Base-by-base conservation (phyloP, 257 asterid species). In the Asclepias syriaca region DNA sequence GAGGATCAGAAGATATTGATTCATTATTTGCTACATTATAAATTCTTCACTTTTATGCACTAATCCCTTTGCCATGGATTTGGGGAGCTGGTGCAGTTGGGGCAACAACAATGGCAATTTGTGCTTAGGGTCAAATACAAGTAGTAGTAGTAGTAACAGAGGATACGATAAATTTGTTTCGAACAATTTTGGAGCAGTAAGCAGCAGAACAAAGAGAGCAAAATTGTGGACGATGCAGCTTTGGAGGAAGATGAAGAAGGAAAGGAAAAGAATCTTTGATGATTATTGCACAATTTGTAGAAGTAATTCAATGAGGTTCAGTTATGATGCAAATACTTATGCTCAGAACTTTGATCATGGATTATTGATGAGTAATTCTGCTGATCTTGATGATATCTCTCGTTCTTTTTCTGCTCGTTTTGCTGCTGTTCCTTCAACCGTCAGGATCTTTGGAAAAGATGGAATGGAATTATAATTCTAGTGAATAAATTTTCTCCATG, bases 191-290 rank as follows among this genome's bases (percentile, higher is more conserved):
- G 79, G 72, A 2, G 73, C 67, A 5, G 21, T 7, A 29, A n/a
- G n/a, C 22, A 78, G 54, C 27, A 76, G 79, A 74, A 81, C 95
- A 9, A 83, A 80, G 72, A 88, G 96, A 94, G 8, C 22, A 3
- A n/a, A 6, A 16, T 16, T 43, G 11, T 43, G 48, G 48, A 82
- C 75, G 39, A 34, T 34, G 22, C 81, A 77, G 58, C 66, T 89
- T n/a, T 89, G 96, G 98, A 84, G 84, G 84, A 92, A 88, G 87
- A 75, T 87, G 37, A 87, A 84, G 89, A 88, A 77, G 53, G 87
- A 88, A 81, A 88, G 78, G 89, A 86, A 87, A 21, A 84, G 72
- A 70, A 54, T 80, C 50, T 80, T 81, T 32, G 69, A 70, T 51
- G 16, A 50, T 50, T 11, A 50, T 11, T 63, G 75, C 5, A 80